phyloP scores from a whole-genome alignment of 495 filamentous ascomycete genomes.

The Lophiotrema nucula region DNA sequence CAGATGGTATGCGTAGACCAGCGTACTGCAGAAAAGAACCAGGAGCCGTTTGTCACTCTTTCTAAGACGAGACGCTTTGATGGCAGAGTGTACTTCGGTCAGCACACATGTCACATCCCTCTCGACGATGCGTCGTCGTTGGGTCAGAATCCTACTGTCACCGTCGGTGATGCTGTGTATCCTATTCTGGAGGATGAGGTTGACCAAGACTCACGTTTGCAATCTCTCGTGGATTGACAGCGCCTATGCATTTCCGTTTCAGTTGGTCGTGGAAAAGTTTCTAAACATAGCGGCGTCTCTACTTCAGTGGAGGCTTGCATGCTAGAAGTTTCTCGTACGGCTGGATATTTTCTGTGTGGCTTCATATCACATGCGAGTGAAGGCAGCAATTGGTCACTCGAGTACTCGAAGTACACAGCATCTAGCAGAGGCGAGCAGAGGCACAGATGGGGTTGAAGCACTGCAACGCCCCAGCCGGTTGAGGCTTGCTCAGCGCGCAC shows the following conservation, averaged over 20 bases:
- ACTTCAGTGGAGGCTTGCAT: constrained; percentile 7
- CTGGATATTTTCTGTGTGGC: constrained; percentile 18
- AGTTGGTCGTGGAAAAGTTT: background rate
- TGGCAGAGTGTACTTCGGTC: constrained; percentile 83
- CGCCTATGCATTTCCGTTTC: constrained; percentile 27
- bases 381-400: constrained; percentile 14
- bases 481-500: constrained; percentile 8
- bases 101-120: constrained; percentile 58
- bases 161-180: constrained; percentile 55
- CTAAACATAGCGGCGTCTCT: constrained; percentile 22
- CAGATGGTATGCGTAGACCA: constrained; percentile 97
- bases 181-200: constrained; percentile 36
- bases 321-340: background rate
- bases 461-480: constrained; percentile 22
- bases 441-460: constrained; percentile 11
- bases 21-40: constrained; percentile 68
- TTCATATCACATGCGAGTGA: constrained; percentile 21
- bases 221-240: constrained; percentile 25
- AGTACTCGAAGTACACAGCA: background rate
- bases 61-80: constrained; percentile 78
- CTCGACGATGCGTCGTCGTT: constrained; percentile 15
- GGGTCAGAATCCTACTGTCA: constrained; percentile 52
- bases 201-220: constrained; percentile 3
- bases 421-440: constrained; percentile 8
- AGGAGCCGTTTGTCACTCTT: constrained; percentile 86